Evolutionary conservation across 768 basidiomycete species (phyloP).

Genomic region (Saitozyma sp.): DNA sequence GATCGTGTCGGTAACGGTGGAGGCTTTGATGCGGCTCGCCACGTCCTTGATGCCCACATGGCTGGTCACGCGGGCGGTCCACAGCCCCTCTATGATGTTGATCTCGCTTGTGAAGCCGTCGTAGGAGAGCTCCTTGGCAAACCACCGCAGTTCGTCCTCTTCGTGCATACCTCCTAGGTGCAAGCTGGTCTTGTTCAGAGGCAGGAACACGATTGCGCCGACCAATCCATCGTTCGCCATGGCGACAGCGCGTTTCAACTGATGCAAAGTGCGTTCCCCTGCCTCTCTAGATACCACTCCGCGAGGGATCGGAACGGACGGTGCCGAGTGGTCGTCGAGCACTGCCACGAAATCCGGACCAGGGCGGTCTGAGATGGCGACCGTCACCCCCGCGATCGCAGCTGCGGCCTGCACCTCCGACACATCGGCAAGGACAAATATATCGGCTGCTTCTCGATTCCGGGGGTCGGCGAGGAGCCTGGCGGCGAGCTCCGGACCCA

Average conservation of each 20-base stretch:
- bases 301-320: background rate
- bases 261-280: conserved; percentile 8
- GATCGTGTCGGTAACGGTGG: conserved; percentile 3
- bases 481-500: conserved; percentile 11
- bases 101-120: conserved; percentile 5
- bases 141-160: conserved; percentile 13
- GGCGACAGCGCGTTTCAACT: conserved; percentile 5
- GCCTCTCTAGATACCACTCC: conserved; percentile 6
- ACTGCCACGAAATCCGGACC: conserved; percentile 2
- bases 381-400: background rate
- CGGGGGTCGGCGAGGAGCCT: conserved; percentile 5
- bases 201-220: conserved; percentile 8
- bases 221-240: conserved; percentile 5
- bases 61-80: conserved; percentile 11
- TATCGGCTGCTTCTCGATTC: conserved; percentile 8
- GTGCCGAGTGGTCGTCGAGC: conserved; percentile 4
- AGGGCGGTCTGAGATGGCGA: background rate
- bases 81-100: conserved; percentile 8
- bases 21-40: background rate
- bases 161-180: conserved; percentile 14
- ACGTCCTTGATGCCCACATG: conserved; percentile 14
- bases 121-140: conserved; percentile 3
- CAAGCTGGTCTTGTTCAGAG: conserved; percentile 14
- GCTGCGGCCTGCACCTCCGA: conserved; percentile 9
- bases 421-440: conserved; percentile 7